phyloP scores from a whole-genome alignment of 768 basidiomycete genomes.

The Trichaptum fuscoviolaceum region DNA sequence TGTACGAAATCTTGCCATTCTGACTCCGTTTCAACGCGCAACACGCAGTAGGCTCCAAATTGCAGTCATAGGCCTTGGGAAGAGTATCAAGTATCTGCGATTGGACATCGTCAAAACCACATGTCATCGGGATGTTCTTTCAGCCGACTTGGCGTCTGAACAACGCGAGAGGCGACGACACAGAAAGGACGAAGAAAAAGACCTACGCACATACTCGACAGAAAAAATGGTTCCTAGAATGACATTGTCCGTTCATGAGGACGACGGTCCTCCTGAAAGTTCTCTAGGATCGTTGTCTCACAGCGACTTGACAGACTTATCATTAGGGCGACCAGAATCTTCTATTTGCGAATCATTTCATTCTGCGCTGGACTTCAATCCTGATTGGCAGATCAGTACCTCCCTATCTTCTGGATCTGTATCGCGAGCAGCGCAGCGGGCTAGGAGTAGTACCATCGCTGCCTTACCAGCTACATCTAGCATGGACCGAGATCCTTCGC shows the following conservation, averaged over 20 bases:
- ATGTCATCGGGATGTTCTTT: slow-evolving; percentile 75
- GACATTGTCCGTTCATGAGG: slow-evolving; percentile 31
- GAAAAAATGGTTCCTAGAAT: slow-evolving; percentile 53
- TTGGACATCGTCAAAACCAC: slow-evolving; percentile 66
- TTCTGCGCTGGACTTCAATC: slow-evolving; percentile 56
- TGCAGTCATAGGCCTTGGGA: slow-evolving; percentile 57
- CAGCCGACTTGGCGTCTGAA: slow-evolving; percentile 70
- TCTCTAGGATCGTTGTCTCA: slow-evolving; percentile 19
- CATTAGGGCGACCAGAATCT: slow-evolving; percentile 38
- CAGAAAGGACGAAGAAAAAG: slow-evolving; percentile 66
- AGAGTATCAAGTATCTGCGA: slow-evolving; percentile 59
- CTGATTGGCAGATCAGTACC: slow-evolving; percentile 33
- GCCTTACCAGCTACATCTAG: neutral
- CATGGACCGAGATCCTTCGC: neutral
- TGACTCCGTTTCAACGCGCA: slow-evolving; percentile 82
- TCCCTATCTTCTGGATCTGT: slow-evolving; percentile 32
- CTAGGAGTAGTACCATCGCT: neutral
- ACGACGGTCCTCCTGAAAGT: slow-evolving; percentile 9
- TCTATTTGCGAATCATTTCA: slow-evolving; percentile 56
- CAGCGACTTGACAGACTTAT: slow-evolving; percentile 16
- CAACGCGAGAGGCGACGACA: slow-evolving; percentile 58
- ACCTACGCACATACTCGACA: slow-evolving; percentile 32
- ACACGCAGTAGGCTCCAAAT: slow-evolving; percentile 72
- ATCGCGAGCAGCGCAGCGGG: slow-evolving; percentile 21
- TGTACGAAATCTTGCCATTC: slow-evolving; percentile 74